Percentiles rank a stretch among this genome's conserved stretches.
Conservation (phyloP, 768 basidiomycete genomes). For the Psilocybe subaeruginosa region DNA sequence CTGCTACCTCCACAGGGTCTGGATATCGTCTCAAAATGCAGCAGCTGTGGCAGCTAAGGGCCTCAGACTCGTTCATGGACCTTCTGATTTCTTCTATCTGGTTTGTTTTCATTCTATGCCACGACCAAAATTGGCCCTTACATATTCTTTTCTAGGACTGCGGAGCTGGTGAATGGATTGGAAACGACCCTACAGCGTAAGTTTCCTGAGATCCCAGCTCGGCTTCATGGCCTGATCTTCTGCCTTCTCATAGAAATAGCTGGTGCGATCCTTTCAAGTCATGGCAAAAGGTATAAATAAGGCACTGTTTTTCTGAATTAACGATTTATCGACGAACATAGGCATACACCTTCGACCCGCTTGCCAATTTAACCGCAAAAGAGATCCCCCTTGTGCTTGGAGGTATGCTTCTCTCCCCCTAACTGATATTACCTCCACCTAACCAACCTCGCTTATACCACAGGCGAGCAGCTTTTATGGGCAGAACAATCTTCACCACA, state of each 20-base stretch:
- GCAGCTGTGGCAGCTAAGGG: conserved; percentile 62
- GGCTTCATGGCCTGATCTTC: not conserved
- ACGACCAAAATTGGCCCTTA: not conserved
- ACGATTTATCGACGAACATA: not conserved
- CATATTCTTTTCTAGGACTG: conserved; percentile 50
- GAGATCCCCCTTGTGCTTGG: conserved; percentile 66
- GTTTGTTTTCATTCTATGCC: conserved; percentile 29
- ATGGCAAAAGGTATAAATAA: conserved; percentile 65
- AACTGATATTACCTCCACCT: not conserved
- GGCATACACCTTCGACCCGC: conserved; percentile 76
- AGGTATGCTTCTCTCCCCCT: conserved; percentile 40
- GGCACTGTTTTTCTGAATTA: not conserved
- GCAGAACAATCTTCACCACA: conserved; percentile 72
- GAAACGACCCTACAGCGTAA: conserved; percentile 45
- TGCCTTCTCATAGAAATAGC: conserved; percentile 44
- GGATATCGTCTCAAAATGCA: conserved; percentile 70
- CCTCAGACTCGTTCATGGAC: conserved; percentile 64
- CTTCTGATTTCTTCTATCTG: conserved; percentile 81
- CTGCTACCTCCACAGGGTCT: conserved; percentile 49
- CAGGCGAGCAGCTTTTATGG: conserved; percentile 75
- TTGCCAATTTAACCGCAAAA: conserved; percentile 49
- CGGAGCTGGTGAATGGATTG: conserved; percentile 74
- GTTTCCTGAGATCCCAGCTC: conserved; percentile 12
- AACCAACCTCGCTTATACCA: not conserved
- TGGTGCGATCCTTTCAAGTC: conserved; percentile 85